Evolutionary conservation across 768 basidiomycete species (phyloP).

Genomic region (Lepiota venenata): DNA sequence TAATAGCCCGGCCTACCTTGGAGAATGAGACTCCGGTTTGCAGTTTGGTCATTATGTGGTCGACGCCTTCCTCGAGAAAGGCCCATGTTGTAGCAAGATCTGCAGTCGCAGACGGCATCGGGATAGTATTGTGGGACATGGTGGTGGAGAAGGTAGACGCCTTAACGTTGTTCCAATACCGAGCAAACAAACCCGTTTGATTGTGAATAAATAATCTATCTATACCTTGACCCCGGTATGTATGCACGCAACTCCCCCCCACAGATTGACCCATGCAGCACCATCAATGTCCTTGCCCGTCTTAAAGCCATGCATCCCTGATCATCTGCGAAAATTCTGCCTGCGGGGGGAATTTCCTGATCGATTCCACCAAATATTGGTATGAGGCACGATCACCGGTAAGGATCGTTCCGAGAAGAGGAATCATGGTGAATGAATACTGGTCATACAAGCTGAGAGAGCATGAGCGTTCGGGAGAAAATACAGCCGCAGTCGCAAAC

Average conservation of each 20-base stretch:
- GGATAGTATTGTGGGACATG: slow-evolving; percentile 30
- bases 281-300: slow-evolving; percentile 72
- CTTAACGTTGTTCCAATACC: slow-evolving; percentile 6
- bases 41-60: slow-evolving; percentile 90
- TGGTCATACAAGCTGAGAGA: slow-evolving; percentile 78
- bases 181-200: slow-evolving; percentile 22
- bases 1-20: slow-evolving; percentile 32
- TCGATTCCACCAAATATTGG: slow-evolving; percentile 97
- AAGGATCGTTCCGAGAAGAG: slow-evolving; percentile 93
- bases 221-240: slow-evolving; percentile 83
- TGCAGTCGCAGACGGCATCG: slow-evolving; percentile 65
- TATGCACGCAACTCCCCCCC: slow-evolving; percentile 85
- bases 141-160: slow-evolving; percentile 23
- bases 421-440: slow-evolving; percentile 95
- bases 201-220: slow-evolving; percentile 7
- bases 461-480: slow-evolving; percentile 5
- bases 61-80: slow-evolving; percentile 83
- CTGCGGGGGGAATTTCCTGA: slow-evolving; percentile 89
- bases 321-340: slow-evolving; percentile 89
- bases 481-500: slow-evolving; percentile 25
- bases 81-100: slow-evolving; percentile 86
- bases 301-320: slow-evolving; percentile 75
- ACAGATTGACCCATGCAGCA: slow-evolving; percentile 82
- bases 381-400: slow-evolving; percentile 93
- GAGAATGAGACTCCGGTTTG: slow-evolving; percentile 88